Evolutionary conservation across 352 stramenopile species (phyloP), one percentile per base, ranked within the genome.

Genomic region (Phytopythium montanum): DNA sequence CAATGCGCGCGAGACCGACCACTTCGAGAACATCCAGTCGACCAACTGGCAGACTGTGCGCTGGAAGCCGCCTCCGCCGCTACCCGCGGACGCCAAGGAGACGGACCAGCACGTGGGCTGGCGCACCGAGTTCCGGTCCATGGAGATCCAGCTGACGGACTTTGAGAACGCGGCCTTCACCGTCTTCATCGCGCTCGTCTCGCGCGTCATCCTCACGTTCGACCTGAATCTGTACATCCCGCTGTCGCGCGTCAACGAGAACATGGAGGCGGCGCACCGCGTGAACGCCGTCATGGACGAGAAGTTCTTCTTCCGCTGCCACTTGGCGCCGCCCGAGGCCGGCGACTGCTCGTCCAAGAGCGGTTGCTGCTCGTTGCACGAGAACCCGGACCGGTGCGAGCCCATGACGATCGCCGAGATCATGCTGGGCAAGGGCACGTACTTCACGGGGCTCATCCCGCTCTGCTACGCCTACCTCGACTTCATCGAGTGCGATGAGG

Each of bases 11-110:
- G 84, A 90, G 65, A 94, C 87, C 16, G 97, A 99, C 63, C 97
- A 99, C 72, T 99, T 98, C 73, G 97, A 99, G 76, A 99, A 98
- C 72, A 99, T 99, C 62, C 98, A 99, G 85, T 99, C 92, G 68
- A 99, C 97, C 25, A 99, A 99, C 72, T 99, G 98, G 98, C 97
- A 99, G 85, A 98, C 94, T n/a, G 97, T 99, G 59, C 93, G 98
- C 48, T 99, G 98, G 98, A 99, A 99, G 85, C 98, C 98, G 42
- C 98, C 98, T 46, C 97, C 97, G 54, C 92, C 93, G 36, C 72
- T 70, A 2, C 59, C 72, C 13, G 60, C 62, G 7, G 66, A 57
- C 46, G 57, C 41, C 29, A 64, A 76, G 13, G 50, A 54, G 1
- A 46, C 60, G 21, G 61, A 67, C 39, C 72, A 77, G 45, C 76